phyloP scores from a whole-genome alignment of 169 alveolate species.

The Cryptosporidium meleagridis region DNA sequence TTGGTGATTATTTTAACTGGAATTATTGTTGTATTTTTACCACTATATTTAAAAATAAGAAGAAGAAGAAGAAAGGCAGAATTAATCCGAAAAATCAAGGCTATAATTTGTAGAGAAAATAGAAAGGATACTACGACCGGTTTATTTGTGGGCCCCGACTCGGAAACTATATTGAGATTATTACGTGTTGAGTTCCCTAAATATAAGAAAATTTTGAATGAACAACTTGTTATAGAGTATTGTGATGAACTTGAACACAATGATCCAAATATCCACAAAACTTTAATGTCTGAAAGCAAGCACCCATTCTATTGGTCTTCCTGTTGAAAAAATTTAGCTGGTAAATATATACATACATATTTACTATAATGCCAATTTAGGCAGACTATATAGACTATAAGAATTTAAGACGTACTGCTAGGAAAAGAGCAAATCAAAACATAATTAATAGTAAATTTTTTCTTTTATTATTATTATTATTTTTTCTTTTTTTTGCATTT shows the following conservation, averaged over 20 bases:
- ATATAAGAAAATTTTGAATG: constrained; percentile 11
- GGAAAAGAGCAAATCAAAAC: background rate
- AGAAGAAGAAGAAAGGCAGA: constrained; percentile 11
- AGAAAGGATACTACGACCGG: constrained; percentile 47
- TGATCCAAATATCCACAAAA: constrained; percentile 54
- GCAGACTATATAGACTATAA: background rate
- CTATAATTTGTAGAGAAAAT: constrained; percentile 36
- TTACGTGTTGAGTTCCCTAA: constrained; percentile 35
- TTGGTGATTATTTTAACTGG: constrained; percentile 3
- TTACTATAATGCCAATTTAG: background rate
- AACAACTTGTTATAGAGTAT: background rate
- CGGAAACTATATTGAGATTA: constrained; percentile 16
- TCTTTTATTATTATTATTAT: background rate
- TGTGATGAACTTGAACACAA: constrained; percentile 18
- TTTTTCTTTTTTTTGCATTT: background rate
- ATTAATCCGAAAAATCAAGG: constrained; percentile 6
- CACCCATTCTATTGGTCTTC: constrained; percentile 45
- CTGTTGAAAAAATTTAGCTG: background rate
- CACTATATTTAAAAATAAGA: background rate
- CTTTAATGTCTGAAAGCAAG: constrained; percentile 15
- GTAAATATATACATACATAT: background rate
- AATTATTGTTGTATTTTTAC: background rate
- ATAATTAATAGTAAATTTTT: background rate
- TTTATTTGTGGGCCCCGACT: constrained; percentile 52
- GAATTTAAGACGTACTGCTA: background rate